phyloP scores from a whole-genome alignment of 192 early-diverging fungal genomes.

The Funneliformis mosseae region DNA sequence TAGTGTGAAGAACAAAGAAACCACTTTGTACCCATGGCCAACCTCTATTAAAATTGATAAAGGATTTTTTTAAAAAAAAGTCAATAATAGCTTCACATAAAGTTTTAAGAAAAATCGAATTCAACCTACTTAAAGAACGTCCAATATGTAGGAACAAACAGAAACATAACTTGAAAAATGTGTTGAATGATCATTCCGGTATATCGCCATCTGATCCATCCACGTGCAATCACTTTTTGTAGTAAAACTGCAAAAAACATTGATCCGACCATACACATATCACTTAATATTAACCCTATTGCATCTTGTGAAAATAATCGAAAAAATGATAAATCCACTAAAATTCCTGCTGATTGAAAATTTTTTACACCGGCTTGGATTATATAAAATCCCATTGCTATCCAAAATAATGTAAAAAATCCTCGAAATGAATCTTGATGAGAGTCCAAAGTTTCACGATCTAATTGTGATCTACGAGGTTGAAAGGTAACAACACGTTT shows the following conservation, averaged over 20 bases:
- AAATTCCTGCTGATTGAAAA: conserved; percentile 56
- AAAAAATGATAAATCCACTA: conserved; percentile 50
- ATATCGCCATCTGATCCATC: conserved; percentile 53
- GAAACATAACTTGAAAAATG: conserved; percentile 57
- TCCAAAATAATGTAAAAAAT: conserved; percentile 85
- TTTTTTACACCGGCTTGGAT: conserved; percentile 61
- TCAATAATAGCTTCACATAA: conserved; percentile 48
- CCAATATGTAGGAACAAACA: conserved; percentile 63
- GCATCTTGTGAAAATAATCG: conserved; percentile 64
- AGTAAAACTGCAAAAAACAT: conserved; percentile 67
- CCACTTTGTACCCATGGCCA: conserved; percentile 93
- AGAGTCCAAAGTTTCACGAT: conserved; percentile 42
- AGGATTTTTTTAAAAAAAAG: conserved; percentile 33
- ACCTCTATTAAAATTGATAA: conserved; percentile 45
- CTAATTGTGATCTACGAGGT: conserved; percentile 44
- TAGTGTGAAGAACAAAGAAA: conserved; percentile 84
- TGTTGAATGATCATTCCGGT: conserved; percentile 62
- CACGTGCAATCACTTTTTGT: conserved; percentile 55
- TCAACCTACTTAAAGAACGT: conserved; percentile 50
- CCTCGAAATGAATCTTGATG: conserved; percentile 61
- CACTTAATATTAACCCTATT: conserved; percentile 67
- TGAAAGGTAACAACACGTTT: conserved; percentile 43
- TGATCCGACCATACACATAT: conserved; percentile 67
- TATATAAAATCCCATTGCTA: conserved; percentile 73
- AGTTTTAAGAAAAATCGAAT: background rate